phyloP scores from a whole-genome alignment of 2,329 filamentous ascomycete species.

The Ophiostoma triangulosporum region DNA sequence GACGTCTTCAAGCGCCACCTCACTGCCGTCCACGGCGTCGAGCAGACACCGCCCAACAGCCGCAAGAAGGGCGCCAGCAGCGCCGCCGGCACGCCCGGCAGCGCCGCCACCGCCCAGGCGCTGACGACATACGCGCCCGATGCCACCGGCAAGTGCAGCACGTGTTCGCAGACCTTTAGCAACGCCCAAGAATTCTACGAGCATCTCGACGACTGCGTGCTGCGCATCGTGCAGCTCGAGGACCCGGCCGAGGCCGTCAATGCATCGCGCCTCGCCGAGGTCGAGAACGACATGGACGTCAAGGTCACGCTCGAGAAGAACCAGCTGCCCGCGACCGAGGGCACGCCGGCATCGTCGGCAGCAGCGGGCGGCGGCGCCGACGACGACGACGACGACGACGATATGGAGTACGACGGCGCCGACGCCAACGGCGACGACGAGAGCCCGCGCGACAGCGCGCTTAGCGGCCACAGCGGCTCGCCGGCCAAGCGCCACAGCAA shows the following conservation, averaged over 20 bases:
- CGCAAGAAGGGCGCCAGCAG: constrained; percentile 49
- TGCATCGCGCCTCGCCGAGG: constrained; percentile 50
- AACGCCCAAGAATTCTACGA: constrained; percentile 98
- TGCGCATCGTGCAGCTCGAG: constrained; percentile 58
- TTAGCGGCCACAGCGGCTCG: constrained; percentile 15
- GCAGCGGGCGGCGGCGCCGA: constrained; percentile 22
- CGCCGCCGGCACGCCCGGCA: constrained; percentile 16
- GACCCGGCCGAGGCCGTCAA: constrained; percentile 58
- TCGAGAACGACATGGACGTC: constrained; percentile 50
- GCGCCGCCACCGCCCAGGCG: constrained; percentile 40
- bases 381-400: constrained; percentile 32
- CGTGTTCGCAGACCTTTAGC: constrained; percentile 78
- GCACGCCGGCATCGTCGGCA: constrained; percentile 14
- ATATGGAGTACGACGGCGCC: constrained; percentile 35
- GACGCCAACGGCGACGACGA: constrained; percentile 39
- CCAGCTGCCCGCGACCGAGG: constrained; percentile 28
- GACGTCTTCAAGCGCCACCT: constrained; percentile 94
- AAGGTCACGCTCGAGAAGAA: constrained; percentile 51
- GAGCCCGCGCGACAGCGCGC: constrained; percentile 20
- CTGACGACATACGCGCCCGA: constrained; percentile 59
- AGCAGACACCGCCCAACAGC: constrained; percentile 85
- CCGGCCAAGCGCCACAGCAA: constrained; percentile 41
- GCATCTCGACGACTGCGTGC: constrained; percentile 70
- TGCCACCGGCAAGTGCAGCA: constrained; percentile 87
- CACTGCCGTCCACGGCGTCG: constrained; percentile 80